phyloP scores from a whole-genome alignment of 2,329 filamentous ascomycete genomes.

The Alternaria ethzedia region DNA sequence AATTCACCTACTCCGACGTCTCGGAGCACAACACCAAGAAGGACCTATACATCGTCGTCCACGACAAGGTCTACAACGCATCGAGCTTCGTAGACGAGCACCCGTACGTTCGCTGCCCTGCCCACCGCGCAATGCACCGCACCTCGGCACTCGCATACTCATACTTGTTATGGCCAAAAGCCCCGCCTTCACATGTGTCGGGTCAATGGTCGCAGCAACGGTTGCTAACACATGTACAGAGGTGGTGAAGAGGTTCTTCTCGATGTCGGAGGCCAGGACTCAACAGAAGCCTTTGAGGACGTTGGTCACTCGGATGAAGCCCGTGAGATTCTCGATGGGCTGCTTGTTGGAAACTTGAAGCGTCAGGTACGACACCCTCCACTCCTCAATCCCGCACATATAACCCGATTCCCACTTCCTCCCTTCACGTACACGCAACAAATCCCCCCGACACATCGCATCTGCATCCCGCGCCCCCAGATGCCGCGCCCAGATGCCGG shows the following conservation, averaged over 20 bases:
- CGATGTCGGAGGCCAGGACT: constrained; percentile 93
- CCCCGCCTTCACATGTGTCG: not conserved
- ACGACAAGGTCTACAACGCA: constrained; percentile 95
- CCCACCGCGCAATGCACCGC: not conserved
- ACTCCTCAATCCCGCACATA: not conserved
- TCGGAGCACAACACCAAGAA: constrained; percentile 69
- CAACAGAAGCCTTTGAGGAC: constrained; percentile 98
- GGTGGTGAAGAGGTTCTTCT: constrained; percentile 98
- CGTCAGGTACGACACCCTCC: constrained; percentile 37
- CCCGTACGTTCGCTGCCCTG: constrained; percentile 65
- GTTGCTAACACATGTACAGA: constrained; percentile 58
- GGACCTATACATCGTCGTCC: constrained; percentile 88
- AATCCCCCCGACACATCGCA: not conserved
- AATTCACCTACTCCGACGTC: constrained; percentile 51
- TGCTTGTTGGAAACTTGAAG: constrained; percentile 48
- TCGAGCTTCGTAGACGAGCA: constrained; percentile 96
- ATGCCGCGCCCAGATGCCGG: not conserved
- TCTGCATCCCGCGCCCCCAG: not conserved
- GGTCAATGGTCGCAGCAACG: not conserved
- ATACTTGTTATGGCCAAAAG: constrained; percentile 3
- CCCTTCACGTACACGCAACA: not conserved
- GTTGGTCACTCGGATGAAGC: constrained; percentile 99
- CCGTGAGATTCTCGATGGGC: constrained; percentile 80
- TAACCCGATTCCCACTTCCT: not conserved
- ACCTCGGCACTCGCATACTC: not conserved